Evolutionary conservation across 1,284 basidiomycete genomes (phyloP).

Genomic region (Leccinum fallax): DNA sequence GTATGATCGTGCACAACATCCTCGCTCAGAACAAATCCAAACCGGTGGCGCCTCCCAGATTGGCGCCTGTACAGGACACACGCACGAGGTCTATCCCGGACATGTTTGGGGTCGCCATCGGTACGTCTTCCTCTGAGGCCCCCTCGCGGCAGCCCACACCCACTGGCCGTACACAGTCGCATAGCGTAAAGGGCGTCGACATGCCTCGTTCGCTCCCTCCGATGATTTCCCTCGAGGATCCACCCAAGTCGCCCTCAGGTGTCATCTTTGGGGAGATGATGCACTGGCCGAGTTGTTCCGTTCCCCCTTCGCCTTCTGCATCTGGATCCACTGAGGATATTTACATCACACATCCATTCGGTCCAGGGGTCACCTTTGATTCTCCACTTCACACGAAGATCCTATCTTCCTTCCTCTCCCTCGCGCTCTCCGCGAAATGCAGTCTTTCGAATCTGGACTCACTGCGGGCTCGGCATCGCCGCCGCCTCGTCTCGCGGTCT

Average conservation of each 20-base stretch:
- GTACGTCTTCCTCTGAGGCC: slow-evolving; percentile 24
- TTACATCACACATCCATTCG: slow-evolving; percentile 59
- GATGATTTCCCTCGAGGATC: slow-evolving; percentile 14
- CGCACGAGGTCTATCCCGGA: slow-evolving; percentile 65
- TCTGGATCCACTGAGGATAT: slow-evolving; percentile 19
- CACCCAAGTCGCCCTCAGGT: slow-evolving; percentile 28
- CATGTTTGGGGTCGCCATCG: slow-evolving; percentile 43
- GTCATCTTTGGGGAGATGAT: slow-evolving; percentile 74
- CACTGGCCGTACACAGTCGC: slow-evolving; percentile 67
- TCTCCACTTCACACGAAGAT: too few species aligned
- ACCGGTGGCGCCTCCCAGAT: slow-evolving; percentile 22
- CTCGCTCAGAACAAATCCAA: slow-evolving; percentile 56
- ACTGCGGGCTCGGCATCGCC: slow-evolving; percentile 13
- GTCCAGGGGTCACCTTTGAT: slow-evolving; percentile 45
- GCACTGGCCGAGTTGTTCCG: slow-evolving; percentile 51
- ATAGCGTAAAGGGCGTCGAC: slow-evolving; percentile 77
- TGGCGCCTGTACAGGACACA: slow-evolving; percentile 13
- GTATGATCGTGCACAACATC: slow-evolving; percentile 66
- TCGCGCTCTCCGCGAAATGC: too few species aligned
- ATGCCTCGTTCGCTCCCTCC: slow-evolving; percentile 44
- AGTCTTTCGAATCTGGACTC: too few species aligned
- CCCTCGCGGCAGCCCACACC: slow-evolving; percentile 31
- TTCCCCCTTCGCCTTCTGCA: slow-evolving; percentile 38
- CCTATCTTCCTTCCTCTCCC: too few species aligned
- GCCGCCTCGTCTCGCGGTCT: slow-evolving; percentile 27